Evolutionary conservation across 305 asterid genomes (phyloP).

Genomic region (Fraxinus sp.): DNA sequence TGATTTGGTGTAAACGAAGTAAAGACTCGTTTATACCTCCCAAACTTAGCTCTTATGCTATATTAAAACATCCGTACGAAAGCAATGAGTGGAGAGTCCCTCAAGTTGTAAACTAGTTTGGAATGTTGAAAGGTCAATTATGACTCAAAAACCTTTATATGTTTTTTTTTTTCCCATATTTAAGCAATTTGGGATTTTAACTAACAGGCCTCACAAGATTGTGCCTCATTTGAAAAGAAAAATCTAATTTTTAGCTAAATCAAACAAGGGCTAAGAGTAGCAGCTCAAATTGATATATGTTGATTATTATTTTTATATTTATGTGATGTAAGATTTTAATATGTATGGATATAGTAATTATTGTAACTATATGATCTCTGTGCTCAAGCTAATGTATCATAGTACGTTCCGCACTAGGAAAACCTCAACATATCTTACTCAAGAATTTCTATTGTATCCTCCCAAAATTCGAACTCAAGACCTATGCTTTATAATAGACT

Average conservation of each 20-base stretch:
- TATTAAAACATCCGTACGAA: background rate
- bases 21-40: background rate
- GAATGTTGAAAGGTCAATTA: background rate
- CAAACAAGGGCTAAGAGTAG: background rate
- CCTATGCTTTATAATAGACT: background rate
- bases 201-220: background rate
- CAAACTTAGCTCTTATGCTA: background rate
- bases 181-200: background rate
- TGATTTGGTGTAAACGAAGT: background rate
- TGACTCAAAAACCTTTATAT: background rate
- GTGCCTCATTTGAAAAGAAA: background rate
- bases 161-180: too few species aligned
- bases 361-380: background rate
- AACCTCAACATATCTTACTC: background rate
- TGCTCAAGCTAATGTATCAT: background rate
- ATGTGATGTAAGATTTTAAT: background rate
- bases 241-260: background rate
- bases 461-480: background rate
- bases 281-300: background rate
- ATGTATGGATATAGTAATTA: background rate
- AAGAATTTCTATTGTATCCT: background rate
- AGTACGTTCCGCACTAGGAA: background rate
- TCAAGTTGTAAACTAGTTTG: background rate
- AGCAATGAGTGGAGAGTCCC: background rate
- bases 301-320: background rate